Base-by-base conservation (phyloP, 2,329 filamentous ascomycete species). In the Albophoma yamanashiensis region DNA sequence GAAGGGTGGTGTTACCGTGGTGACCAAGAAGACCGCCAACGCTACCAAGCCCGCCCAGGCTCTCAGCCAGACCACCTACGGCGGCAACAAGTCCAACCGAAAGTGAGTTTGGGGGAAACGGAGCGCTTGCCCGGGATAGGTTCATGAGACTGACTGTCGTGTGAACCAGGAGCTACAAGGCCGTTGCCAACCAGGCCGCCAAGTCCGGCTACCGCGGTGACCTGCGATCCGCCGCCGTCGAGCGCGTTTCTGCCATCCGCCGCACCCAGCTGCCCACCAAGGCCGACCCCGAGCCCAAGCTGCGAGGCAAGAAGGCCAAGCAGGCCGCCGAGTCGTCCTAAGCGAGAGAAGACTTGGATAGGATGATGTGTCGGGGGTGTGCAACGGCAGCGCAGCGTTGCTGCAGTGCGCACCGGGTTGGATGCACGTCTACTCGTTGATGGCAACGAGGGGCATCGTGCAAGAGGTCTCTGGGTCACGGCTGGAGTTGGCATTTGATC, bases 191-290 rank as follows among this genome's bases (percentile, higher is more conserved):
- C 82, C 81, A 82, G 75, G 86, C 87, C 70, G 89, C 91, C 76
- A 92, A 91, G 86, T 83, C 84, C 75, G 85, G 87, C 74, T 99
- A 97, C 88, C 90, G 89, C 70, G 71, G 83, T 71, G 89, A 93
- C 75, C 83, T 92, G 77, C 88, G 88, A 69, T 79, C 84, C 72
- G 82, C 82, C 71, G 92, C 93, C 70, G 87, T 97, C 72, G 82
- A 91, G 78, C 91, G 94, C 73, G 91, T 89, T 74, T 92, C 88
- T 71, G 91, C 92, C 71, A 84, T 96, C 81, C 89, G 88, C 77
- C 82, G 82, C 72, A 86, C 89, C 70, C 89, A 95, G 85, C 83
- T 82, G 75, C 79, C 87, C 68, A 85, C 88, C 79, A 95, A 95
- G 87, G 82, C 88, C 63, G 78, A 80, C 65, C 85, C 85, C 69